These are phyloP conservation scores for Rhizopogon salebrosus DNA, from an alignment of 768 basidiomycete species.

Conservation along the genomic window DNA sequence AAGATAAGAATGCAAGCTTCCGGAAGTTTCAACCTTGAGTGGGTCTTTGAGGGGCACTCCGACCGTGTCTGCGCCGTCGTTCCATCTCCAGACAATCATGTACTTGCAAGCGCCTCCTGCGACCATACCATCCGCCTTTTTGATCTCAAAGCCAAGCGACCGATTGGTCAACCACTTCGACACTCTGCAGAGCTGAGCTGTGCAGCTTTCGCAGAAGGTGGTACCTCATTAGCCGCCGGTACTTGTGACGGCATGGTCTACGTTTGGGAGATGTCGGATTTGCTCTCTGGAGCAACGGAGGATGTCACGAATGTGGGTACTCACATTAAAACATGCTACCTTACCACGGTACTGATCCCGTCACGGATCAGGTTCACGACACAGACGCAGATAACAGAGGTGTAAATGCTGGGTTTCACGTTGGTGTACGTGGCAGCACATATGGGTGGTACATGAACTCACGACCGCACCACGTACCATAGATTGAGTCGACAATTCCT, in stretches of 20 bases:
- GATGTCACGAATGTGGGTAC: background rate
- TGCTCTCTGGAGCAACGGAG: background rate
- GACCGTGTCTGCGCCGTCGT: background rate
- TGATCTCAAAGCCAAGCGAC: slow-evolving; percentile 1
- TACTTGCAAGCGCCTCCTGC: slow-evolving; percentile 10
- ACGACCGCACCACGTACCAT: background rate
- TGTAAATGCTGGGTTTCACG: background rate
- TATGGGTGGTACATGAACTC: background rate
- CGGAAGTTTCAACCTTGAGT: no score
- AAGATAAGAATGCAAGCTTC: background rate
- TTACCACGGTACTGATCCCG: background rate
- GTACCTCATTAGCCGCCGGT: background rate
- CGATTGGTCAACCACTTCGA: slow-evolving; percentile 3
- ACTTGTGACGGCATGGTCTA: background rate
- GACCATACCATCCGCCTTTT: slow-evolving; percentile 8
- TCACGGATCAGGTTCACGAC: background rate
- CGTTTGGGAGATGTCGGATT: background rate
- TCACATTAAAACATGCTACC: background rate
- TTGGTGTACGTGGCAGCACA: background rate
- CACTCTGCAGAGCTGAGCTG: background rate
- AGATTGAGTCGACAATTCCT: background rate
- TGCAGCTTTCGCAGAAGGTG: background rate
- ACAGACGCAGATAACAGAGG: no score
- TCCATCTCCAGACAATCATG: slow-evolving; percentile 5
- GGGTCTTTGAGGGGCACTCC: background rate